Evolutionary conservation across 345 rosid species (phyloP).

Genomic region (Alliaria petiolata): DNA sequence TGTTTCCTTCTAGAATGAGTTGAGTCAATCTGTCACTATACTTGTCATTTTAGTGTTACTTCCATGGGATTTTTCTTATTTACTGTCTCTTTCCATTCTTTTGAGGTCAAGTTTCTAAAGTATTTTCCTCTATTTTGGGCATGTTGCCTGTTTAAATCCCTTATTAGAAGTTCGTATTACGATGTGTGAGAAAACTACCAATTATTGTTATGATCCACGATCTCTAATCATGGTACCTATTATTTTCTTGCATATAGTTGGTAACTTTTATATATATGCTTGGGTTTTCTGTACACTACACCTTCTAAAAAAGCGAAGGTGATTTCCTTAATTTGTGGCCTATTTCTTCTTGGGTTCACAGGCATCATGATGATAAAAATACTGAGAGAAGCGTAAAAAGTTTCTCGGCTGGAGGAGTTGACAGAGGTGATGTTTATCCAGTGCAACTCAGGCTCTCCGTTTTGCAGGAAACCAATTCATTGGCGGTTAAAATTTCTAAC

Average conservation of each 20-base stretch:
- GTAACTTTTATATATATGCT: not conserved
- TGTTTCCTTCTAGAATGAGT: not conserved
- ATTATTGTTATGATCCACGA: not conserved
- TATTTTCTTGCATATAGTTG: not conserved
- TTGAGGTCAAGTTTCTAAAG: not conserved
- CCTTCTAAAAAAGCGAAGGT: not conserved
- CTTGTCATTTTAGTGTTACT: conserved; percentile 1
- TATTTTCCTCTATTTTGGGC: not conserved
- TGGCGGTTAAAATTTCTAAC: conserved; percentile 86
- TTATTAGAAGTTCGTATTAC: not conserved
- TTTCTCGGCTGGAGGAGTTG: conserved; percentile 81
- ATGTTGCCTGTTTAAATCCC: not conserved
- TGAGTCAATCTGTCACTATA: not conserved
- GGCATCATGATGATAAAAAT: conserved; percentile 83
- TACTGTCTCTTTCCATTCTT: not conserved
- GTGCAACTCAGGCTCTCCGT: conserved; percentile 81
- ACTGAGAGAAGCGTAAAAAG: conserved; percentile 59
- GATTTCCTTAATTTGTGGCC: not conserved
- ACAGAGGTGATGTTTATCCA: conserved; percentile 92
- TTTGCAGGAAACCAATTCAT: conserved; percentile 52
- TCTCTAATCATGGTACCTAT: not conserved
- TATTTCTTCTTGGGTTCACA: conserved; percentile 28
- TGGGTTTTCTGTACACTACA: not conserved
- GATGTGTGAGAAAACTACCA: not conserved
- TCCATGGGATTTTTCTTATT: not conserved